Evolutionary conservation across 768 basidiomycete species (phyloP).

Genomic region (Termitomyces sp.): DNA sequence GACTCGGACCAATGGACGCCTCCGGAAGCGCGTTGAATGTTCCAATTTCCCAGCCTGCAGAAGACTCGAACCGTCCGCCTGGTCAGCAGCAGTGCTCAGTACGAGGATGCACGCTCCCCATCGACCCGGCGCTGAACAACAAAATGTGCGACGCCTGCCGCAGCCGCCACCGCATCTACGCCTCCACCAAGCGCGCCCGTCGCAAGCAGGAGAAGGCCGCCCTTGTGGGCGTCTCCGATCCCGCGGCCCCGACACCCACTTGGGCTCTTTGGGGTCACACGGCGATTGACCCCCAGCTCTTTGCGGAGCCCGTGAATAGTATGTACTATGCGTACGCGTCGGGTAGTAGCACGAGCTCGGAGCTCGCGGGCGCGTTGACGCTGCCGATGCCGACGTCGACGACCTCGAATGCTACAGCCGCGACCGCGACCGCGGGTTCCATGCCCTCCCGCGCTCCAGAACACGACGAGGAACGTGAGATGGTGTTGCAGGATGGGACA

Average conservation of each 20-base stretch:
- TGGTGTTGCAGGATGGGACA: background rate
- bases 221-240: conserved; percentile 13
- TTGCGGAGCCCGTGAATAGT: background rate
- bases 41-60: too few relatives aligned
- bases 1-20: too few relatives aligned
- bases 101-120: conserved; percentile 34
- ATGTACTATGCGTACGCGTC: conserved; percentile 22
- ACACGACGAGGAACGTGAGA: conserved; percentile 8
- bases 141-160: conserved; percentile 56
- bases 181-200: conserved; percentile 44
- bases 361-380: conserved; percentile 44
- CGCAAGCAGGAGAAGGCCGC: conserved; percentile 50
- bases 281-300: conserved; percentile 18
- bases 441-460: background rate
- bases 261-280: conserved; percentile 7
- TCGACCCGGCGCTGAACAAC: conserved; percentile 24
- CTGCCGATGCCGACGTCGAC: conserved; percentile 29
- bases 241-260: background rate
- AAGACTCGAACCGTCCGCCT: too few relatives aligned
- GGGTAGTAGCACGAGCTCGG: conserved; percentile 31
- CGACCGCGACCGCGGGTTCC: background rate
- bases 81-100: conserved; percentile 44
- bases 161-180: conserved; percentile 47
- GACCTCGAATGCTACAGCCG: background rate
- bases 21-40: too few relatives aligned